Evolutionary conservation across 148 eudicot species (phyloP).

Genomic region (Arctostaphylos glauca): DNA sequence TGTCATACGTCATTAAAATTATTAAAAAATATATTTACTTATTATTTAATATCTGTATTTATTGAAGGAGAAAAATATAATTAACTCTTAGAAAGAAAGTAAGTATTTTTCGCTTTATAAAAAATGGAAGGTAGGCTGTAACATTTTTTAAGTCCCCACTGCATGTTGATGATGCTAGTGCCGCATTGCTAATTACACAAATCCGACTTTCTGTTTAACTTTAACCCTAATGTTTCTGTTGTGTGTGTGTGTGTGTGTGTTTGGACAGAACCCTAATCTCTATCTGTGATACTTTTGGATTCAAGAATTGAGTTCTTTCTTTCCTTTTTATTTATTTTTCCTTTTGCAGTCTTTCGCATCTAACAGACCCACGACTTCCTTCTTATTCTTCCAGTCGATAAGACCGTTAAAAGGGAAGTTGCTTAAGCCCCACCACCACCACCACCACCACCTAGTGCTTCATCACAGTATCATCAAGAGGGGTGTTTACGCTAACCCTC

Average conservation of each 20-base stretch:
- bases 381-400: constrained; percentile 7
- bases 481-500: background rate
- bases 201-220: background rate
- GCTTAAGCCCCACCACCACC: background rate
- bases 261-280: too few relatives aligned
- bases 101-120: too few relatives aligned
- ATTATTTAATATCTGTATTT: too few relatives aligned
- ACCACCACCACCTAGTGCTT: background rate
- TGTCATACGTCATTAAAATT: too few relatives aligned
- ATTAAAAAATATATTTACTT: too few relatives aligned
- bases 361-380: background rate
- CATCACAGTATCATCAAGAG: constrained; percentile 6
- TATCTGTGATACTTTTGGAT: background rate
- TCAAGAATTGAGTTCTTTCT: background rate
- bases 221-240: background rate
- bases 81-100: too few relatives aligned
- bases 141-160: too few relatives aligned
- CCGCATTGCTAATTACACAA: too few relatives aligned
- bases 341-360: constrained; percentile 2
- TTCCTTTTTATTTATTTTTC: background rate
- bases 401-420: constrained; percentile 14
- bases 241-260: too few relatives aligned
- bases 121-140: too few relatives aligned
- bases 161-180: too few relatives aligned
- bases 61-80: too few relatives aligned